Base-by-base conservation (phyloP, 352 stramenopile species). In the Pythium periplocum region DNA sequence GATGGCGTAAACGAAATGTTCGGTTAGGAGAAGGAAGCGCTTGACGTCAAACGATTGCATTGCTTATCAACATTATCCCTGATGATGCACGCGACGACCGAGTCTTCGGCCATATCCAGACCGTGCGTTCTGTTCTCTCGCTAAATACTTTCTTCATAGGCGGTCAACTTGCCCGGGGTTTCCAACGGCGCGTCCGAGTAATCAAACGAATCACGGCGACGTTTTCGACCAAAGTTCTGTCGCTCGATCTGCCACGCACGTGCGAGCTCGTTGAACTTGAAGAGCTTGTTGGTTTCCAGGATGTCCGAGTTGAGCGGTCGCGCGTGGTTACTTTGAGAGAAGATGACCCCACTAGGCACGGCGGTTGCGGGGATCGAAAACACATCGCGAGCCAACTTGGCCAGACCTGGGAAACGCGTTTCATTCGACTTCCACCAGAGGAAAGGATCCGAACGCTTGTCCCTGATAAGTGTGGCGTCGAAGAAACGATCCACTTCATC, bases 101-200 rank as follows among this genome's bases (percentile, higher is more conserved):
- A 26, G 17, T 26, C 17, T 26, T 26, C 17, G 17, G 17, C 17
- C 17, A 26, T 26, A 26, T 26, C 17, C 17, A 26, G 17, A 26
- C 0, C 17, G 17, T 26, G 17, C 17, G 17, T 26, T 26, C 17
- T 26, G 17, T 26, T 26, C 17, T 12, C 38, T 12, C 38, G 38
- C 77, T 90, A 90, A 87, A 90, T 90, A 87, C 80, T 90, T 81
- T 90, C 80, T 83, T 90, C 80, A 82, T 87, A 88, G 67, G 80
- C 73, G 56, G 77, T 51, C 59, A 87, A 62, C 64, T 87, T 88
- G 48, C 61, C 53, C 36, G 75, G 67, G 9, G 71, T 66, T 38
- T 88, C 77, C 49, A 88, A 58, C 12, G 73, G 62, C 5, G 69
- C 58, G 50, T 90, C 80, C 55, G 76, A 67, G 59, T 85, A 88